A percentile compares a stretch with the other conserved stretches of the same genome.
Evolutionary conservation across 192 early-diverging fungal species (phyloP).

Genomic region (Phlyctochytrium arcticum): DNA sequence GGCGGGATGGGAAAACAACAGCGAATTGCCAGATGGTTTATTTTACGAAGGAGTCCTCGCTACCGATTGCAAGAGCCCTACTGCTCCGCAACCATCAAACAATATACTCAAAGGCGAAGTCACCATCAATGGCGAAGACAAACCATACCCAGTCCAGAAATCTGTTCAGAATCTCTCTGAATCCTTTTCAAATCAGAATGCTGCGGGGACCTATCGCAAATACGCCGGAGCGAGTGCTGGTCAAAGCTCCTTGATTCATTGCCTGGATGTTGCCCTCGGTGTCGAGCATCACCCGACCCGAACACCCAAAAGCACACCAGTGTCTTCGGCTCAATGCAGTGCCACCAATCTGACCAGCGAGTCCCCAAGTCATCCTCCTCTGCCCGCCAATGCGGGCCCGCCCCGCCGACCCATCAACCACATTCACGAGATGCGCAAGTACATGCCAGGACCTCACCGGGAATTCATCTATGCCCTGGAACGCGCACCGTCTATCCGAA

Average conservation of each 20-base stretch:
- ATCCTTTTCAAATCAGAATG: not conserved
- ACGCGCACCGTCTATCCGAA: conserved; percentile 35
- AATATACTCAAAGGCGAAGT: conserved; percentile 3
- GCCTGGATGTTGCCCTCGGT: conserved; percentile 82
- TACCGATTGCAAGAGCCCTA: too few species aligned
- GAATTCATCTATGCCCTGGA: conserved; percentile 66
- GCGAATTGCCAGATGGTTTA: conserved; percentile 80
- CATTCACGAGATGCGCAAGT: conserved; percentile 88
- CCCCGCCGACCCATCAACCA: conserved; percentile 58
- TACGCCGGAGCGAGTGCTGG: conserved; percentile 91
- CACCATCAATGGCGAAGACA: not conserved
- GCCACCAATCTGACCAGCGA: not conserved
- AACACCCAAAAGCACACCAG: conserved; percentile 23
- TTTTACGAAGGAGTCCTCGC: conserved; percentile 80
- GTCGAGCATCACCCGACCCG: conserved; percentile 83
- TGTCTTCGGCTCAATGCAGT: too few species aligned
- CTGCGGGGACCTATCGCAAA: conserved; percentile 38
- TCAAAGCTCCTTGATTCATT: conserved; percentile 89
- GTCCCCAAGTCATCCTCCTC: not conserved
- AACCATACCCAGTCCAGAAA: not conserved
- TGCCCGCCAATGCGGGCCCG: conserved; percentile 7
- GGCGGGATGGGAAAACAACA: conserved; percentile 89
- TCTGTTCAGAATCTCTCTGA: conserved; percentile 1
- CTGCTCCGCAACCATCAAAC: not conserved
- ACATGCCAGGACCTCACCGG: conserved; percentile 86